Percentiles rank a stretch among this genome's conserved stretches.
These are phyloP conservation scores for Gentiana straminea DNA, from an alignment of 257 asterid species.

Conservation along the genomic window DNA sequence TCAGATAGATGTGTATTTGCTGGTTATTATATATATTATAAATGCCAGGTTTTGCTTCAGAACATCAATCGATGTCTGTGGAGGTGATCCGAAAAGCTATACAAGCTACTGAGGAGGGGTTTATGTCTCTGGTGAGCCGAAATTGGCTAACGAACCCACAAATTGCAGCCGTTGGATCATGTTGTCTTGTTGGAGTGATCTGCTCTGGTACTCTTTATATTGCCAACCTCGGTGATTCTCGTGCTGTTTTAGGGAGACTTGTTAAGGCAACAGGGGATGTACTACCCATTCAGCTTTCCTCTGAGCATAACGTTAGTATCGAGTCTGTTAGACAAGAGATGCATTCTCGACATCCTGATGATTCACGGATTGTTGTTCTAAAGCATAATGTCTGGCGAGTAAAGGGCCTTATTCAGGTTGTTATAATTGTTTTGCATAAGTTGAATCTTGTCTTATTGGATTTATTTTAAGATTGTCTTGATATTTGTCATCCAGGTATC, in stretches of 20 bases:
- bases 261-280: constrained; percentile 63
- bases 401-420: constrained; percentile 65
- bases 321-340: constrained; percentile 58
- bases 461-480: not conserved
- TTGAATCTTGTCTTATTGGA: not conserved
- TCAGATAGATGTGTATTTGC: not conserved
- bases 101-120: constrained; percentile 68
- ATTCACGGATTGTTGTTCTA: constrained; percentile 56
- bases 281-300: constrained; percentile 47
- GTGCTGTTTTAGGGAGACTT: constrained; percentile 58
- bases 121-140: constrained; percentile 38
- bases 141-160: constrained; percentile 53
- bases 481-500: constrained; percentile 40
- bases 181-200: constrained; percentile 57
- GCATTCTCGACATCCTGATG: constrained; percentile 53
- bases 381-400: constrained; percentile 77
- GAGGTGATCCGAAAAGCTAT: constrained; percentile 56
- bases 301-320: constrained; percentile 56
- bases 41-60: constrained; percentile 43
- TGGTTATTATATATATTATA: not conserved
- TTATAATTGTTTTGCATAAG: not conserved
- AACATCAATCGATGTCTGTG: constrained; percentile 44
- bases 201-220: constrained; percentile 50
- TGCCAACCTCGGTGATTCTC: constrained; percentile 62
- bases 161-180: constrained; percentile 66